Evolutionary conservation across 495 filamentous ascomycete genomes (phyloP), one percentile per base, ranked within the genome.

Genomic region (Penicillium robsamsonii): DNA sequence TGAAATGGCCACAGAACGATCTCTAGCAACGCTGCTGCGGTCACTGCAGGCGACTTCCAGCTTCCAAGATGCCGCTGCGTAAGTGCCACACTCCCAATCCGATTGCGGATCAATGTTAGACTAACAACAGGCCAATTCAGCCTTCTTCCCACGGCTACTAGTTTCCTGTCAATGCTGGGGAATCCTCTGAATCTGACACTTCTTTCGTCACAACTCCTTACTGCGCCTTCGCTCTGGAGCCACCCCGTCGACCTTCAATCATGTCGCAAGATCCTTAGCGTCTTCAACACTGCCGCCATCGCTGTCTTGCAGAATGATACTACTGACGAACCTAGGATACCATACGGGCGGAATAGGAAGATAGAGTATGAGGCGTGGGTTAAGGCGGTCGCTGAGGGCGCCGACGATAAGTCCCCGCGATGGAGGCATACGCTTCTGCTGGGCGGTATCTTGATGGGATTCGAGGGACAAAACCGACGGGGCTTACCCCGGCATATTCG

Each of bases 121-220:
- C 57, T 68, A 55, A 65, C 57, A 2, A 12, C 33, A 20, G 15
- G 0, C 2, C 45, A 11, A 18, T 46, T 18, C 58, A 88, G 87
- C 51, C 82, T 98, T 53, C 85, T 94, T 58, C 84, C 81, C 46
- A 93, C 88, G 37, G 90, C 93, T 15, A 85, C 88, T 27, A 86
- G 88, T 25, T 84, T 98, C 27, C 78, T 98, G 24, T 87, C 90
- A 20, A 83, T 86, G 31, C 84, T 98, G 38, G 85, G 84, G 33
- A 98, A 98, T 61, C 94, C 92, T 11, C 79, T 96, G 33, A 98
- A 98, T 63, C 70, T 96, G 61, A 90, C 88, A 9, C 81, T 98
- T 4, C 84, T 98, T 46, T 89, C 92, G 1, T 91, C 90, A n/a
- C 92, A 96, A 56, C 79, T 97, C 35, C 83, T 98, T 22, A 84